Conservation (phyloP, 306 rosid genomes). For the Cicer judaicum region DNA sequence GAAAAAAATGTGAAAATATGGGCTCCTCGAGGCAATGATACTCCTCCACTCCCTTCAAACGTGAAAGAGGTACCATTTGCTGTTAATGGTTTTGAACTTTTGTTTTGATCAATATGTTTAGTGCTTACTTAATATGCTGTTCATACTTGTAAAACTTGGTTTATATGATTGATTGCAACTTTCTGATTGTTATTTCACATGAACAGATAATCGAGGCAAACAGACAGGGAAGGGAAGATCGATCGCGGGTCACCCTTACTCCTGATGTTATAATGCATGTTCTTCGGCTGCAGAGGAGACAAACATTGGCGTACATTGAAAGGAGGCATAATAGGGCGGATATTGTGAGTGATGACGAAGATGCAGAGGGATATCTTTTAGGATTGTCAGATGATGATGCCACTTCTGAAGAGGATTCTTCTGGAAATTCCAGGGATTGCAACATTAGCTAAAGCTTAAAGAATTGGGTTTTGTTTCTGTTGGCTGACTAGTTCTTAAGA, state of each 20-base stretch:
- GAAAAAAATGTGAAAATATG: conserved; percentile 62
- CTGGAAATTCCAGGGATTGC: conserved; percentile 49
- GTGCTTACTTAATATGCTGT: conserved; percentile 9
- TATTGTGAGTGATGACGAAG: conserved; percentile 56
- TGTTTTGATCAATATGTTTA: conserved; percentile 13
- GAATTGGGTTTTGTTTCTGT: conserved; percentile 17
- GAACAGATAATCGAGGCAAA: conserved; percentile 59
- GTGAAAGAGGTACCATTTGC: conserved; percentile 49
- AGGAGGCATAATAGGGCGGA: conserved; percentile 51
- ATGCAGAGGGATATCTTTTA: conserved; percentile 42
- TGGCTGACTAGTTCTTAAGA: conserved; percentile 27
- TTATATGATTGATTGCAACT: conserved; percentile 20
- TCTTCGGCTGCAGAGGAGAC: conserved; percentile 65
- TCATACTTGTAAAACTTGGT: conserved; percentile 20
- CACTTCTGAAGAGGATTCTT: conserved; percentile 52
- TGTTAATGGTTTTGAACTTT: conserved; percentile 31
- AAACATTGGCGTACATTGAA: conserved; percentile 50
- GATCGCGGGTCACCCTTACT: conserved; percentile 48
- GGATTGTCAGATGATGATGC: conserved; percentile 45
- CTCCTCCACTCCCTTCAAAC: conserved; percentile 56
- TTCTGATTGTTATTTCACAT: conserved; percentile 28
- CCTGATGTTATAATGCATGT: conserved; percentile 62
- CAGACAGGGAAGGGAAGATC: conserved; percentile 57
- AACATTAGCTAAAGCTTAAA: conserved; percentile 53
- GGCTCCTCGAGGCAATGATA: conserved; percentile 50